Evolutionary conservation across 495 filamentous ascomycete genomes (phyloP).

Genomic region (Copromyces sp.): DNA sequence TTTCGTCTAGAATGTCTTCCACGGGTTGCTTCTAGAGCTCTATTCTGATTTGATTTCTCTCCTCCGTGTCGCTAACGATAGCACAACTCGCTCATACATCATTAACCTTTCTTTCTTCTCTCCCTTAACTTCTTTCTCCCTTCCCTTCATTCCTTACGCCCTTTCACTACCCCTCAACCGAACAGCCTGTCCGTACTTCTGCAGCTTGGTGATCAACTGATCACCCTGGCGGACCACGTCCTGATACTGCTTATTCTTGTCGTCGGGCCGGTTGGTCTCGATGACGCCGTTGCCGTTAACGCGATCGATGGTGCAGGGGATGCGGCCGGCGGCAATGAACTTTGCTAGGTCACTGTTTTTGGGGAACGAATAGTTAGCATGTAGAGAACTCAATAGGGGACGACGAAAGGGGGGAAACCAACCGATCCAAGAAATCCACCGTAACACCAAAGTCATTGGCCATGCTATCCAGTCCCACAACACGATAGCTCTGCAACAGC

Average conservation of each 20-base stretch:
- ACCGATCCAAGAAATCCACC: conserved; percentile 92
- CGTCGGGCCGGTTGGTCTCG: conserved; percentile 92
- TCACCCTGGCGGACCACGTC: conserved; percentile 97
- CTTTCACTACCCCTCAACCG: conserved; percentile 89
- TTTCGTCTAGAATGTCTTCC: too few relatives aligned
- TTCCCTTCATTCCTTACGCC: conserved; percentile 30
- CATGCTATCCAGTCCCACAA: conserved; percentile 94
- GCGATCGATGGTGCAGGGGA: conserved; percentile 93
- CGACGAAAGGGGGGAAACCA: conserved; percentile 22
- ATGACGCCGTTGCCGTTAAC: conserved; percentile 83
- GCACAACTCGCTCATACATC: conserved; percentile 9
- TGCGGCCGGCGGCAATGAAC: conserved; percentile 90
- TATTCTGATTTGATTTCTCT: neutral
- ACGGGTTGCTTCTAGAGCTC: neutral
- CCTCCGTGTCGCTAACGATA: conserved; percentile 3
- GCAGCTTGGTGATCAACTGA: conserved; percentile 92
- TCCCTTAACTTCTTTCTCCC: neutral
- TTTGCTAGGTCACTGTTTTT: conserved; percentile 75
- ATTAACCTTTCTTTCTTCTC: neutral
- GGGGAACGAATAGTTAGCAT: neutral
- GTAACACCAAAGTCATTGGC: conserved; percentile 91
- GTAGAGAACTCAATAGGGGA: neutral
- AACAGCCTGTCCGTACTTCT: conserved; percentile 97
- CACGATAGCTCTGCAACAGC: conserved; percentile 91
- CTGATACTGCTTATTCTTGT: conserved; percentile 98